Evolutionary conservation across 129 eudicot species (phyloP).

Genomic region (Artemisia argyi): DNA sequence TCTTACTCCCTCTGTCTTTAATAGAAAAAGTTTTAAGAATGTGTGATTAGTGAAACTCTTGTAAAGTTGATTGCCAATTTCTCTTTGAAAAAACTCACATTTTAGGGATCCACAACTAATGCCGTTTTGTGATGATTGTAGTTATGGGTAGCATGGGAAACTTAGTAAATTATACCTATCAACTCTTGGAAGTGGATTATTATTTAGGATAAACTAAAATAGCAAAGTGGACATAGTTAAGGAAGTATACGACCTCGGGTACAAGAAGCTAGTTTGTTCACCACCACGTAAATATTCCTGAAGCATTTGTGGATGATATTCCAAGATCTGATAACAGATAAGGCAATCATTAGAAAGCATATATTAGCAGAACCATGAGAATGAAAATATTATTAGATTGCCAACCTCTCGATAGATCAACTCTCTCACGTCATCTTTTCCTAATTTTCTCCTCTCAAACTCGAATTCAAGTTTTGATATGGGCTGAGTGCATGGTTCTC

Average conservation of each 20-base stretch:
- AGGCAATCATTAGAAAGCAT: not conserved
- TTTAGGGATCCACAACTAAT: too few species aligned
- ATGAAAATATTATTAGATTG: not conserved
- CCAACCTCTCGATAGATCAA: constrained; percentile 91
- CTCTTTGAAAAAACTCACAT: too few species aligned
- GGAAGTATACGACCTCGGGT: constrained; percentile 74
- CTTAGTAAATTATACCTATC: too few species aligned
- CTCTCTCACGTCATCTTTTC: constrained; percentile 96
- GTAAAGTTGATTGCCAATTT: too few species aligned
- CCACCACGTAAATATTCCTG: constrained; percentile 87
- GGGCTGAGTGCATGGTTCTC: constrained; percentile 79
- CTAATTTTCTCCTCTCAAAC: constrained; percentile 83
- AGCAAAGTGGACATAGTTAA: not conserved
- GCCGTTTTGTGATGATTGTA: too few species aligned
- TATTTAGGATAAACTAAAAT: too few species aligned
- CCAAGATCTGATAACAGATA: constrained; percentile 62
- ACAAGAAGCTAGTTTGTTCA: constrained; percentile 95
- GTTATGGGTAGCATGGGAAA: too few species aligned
- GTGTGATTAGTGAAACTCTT: too few species aligned
- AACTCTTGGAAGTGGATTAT: too few species aligned
- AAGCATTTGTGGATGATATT: constrained; percentile 98
- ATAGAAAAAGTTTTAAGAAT: too few species aligned
- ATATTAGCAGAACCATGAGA: constrained; percentile 11
- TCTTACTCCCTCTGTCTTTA: not conserved
- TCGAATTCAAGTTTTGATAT: constrained; percentile 95